Base-by-base conservation (phyloP, 176 grass and related monocot species). In the Zoysia pacifica region DNA sequence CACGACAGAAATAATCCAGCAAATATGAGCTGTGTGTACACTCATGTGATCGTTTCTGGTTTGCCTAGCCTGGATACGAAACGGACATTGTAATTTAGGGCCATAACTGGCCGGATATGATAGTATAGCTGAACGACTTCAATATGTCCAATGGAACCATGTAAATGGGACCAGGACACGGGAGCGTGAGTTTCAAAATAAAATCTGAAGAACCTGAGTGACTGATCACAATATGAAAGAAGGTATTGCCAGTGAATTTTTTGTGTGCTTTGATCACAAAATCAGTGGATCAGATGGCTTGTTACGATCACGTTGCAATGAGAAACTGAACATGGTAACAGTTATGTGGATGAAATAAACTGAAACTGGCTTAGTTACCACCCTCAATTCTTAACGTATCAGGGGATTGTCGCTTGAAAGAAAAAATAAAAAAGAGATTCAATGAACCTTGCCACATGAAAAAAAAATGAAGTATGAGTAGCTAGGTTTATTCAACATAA, bases 81-180 rank as follows among this genome's bases (percentile, higher is more conserved):
- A 66, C 19, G 70, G 62, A 49, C 13, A n/a, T 38, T 46, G 51
- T 74, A 68, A 67, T 60, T 76, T 69, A 84, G 74, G 38, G 73
- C 79, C 42, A 65, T 16, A 73, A 77, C 15, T 79, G 46, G 62
- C 44, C 20, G 15, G n/a, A 62, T 65, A 83, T 62, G 36, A 59
- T 88, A 83, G 51, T 52, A 67, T 83, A 79, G 67, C 86, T 83
- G 74, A 36, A 37, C 18, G 61, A 15, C 45, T 79, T 87, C 68
- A 78, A 60, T 67, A 50, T 58, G n/a, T 67, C 79, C 67, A 72
- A 72, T 39, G 16, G 67, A 63, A 72, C 41, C 55, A 39, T 66
- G 16, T 65, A 65, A 54, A 18, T 54, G 67, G 74, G 80, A 78
- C 67, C 68, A 78, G 15, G 36, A 9, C 74, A 73, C 58, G 67